Base-by-base conservation (phyloP, 2,329 filamentous ascomycete genomes). In the Colletotrichum tofieldiae region DNA sequence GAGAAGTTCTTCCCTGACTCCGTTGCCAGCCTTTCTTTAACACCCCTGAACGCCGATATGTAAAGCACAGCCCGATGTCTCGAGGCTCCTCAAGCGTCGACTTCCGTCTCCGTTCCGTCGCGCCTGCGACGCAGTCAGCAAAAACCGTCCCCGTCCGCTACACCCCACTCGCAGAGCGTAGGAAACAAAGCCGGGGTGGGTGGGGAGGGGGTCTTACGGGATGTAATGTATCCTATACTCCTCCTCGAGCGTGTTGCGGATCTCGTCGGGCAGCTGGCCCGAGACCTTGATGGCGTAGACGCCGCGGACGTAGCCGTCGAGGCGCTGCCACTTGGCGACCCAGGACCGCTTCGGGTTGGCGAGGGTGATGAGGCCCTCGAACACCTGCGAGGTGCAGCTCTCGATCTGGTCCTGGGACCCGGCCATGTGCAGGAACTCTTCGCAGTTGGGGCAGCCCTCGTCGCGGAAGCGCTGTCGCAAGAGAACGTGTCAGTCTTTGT, bases 211-310 rank as follows among this genome's bases (percentile, higher is more conserved):
- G 81, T 87, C 89, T 77, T 81, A 92, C 88, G 91, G 91, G 74
- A 93, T 91, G 76, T 93, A 92, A 79, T 87, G 86, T 81, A 92
- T 85, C 77, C 90, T 85, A 73, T 88, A 88, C 78, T 92, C 90
- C 68, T 92, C 89, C 79, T 92, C 89, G 69, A 93, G 83, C 55
- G 86, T 84, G 29, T 86, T 84, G 56, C 89, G 84, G 51, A 93
- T 86, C 73, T 93, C 91, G 75, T 93, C 91, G 6, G 91, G 91
- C 71, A 93, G 82, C 79, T 94, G 91, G 23, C 96, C 96, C 41
- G 93, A 94, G 32, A 99, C 96, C 85, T 98, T 98, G 67, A 95
- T 93, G 23, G 96, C 96, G 84, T 99, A 99, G 70, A 97, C 92
- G 65, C 96, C 96, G 20, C 91, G 90, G 64, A 96, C 93, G 82